Evolutionary conservation across 805 yeast species (phyloP).

Genomic region (Ogataea zsoltii): DNA sequence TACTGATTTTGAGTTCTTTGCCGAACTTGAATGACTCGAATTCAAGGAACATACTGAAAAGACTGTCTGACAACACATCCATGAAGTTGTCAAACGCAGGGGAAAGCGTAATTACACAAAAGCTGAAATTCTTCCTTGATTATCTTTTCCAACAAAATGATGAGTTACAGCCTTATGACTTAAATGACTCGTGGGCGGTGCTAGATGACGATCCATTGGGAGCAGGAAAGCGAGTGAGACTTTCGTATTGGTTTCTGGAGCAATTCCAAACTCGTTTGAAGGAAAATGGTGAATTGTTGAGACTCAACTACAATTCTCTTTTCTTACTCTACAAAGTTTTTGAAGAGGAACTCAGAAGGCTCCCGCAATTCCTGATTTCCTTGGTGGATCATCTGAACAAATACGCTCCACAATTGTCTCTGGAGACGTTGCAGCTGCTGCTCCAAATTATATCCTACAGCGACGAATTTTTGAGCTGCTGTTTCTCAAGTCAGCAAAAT

Average conservation of each 20-base stretch:
- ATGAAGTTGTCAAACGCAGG: constrained; percentile 14
- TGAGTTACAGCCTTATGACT: constrained; percentile 8
- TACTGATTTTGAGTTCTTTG: constrained; percentile 56
- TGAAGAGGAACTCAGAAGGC: constrained; percentile 14
- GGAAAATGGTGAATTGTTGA: background rate
- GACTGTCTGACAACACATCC: constrained; percentile 30
- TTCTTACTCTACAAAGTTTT: constrained; percentile 21
- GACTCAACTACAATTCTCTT: constrained; percentile 8
- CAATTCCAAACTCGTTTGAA: constrained; percentile 6
- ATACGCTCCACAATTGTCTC: constrained; percentile 8
- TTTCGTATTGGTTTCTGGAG: constrained; percentile 14
- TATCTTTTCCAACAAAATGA: background rate
- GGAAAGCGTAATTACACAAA: constrained; percentile 11
- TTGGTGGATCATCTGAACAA: constrained; percentile 18
- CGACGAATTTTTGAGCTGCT: constrained; percentile 21
- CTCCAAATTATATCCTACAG: constrained; percentile 25
- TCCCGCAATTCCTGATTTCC: constrained; percentile 19
- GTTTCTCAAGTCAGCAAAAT: constrained; percentile 9
- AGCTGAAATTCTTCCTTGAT: constrained; percentile 8
- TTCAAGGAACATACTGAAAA: constrained; percentile 31
- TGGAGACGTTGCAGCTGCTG: constrained; percentile 16
- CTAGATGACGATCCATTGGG: constrained; percentile 15
- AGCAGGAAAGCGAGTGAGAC: constrained; percentile 15
- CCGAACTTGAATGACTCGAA: constrained; percentile 51
- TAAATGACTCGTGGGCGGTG: constrained; percentile 13